Base-by-base conservation (phyloP, 2,329 filamentous ascomycete species). In the Cercospora nicotianae region DNA sequence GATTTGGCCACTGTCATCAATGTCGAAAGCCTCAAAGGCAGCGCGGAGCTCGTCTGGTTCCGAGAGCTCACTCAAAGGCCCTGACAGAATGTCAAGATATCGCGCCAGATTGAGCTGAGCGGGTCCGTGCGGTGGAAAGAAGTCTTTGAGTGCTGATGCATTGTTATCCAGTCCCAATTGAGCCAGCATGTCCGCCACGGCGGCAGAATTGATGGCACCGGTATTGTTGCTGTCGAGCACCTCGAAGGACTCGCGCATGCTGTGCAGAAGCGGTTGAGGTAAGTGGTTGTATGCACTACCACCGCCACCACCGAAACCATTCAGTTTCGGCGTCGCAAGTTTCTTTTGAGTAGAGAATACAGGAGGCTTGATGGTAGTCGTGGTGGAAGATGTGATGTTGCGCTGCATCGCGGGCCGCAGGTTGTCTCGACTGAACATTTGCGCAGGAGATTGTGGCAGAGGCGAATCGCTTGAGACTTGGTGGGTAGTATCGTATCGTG, bases 21-120 rank as follows among this genome's bases (percentile, higher is more conserved):
- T 92, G 76, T 99, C 95, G 77, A 98, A 98, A 0, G 95, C 95
- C 2, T 93, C 93, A 73, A 99, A 94, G 0, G 95, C 95, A 1
- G 93, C 94, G 20, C 93, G 83, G 9, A 99, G 86, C 77, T 99
- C 95, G 16, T 88, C 86, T 23, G 89, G 87, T 0, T 91, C 89
- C 0, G 92, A 96, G 18, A 98, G 83, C 0, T 89, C 86, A 1
- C 88, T 87, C 3, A 98, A 83, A 2, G 91, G 86, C 9, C 87
- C 87, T 0, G 94, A 91, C 1, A 99, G 83, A 1, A 89, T 90
- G 76, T 93, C 94, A 23, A 99, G 85, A 77, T 96, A 99, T 3
- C 89, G 87, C 0, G 94, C 92, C 48, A 99, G 87, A 58, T 91
- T 91, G 74, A 97, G 90, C 1, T 90, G 91, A 71, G 91, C 87